These are phyloP conservation scores for Phialophora verrucosa DNA, from an alignment of 2,329 filamentous ascomycete genomes.

Conservation along the genomic window DNA sequence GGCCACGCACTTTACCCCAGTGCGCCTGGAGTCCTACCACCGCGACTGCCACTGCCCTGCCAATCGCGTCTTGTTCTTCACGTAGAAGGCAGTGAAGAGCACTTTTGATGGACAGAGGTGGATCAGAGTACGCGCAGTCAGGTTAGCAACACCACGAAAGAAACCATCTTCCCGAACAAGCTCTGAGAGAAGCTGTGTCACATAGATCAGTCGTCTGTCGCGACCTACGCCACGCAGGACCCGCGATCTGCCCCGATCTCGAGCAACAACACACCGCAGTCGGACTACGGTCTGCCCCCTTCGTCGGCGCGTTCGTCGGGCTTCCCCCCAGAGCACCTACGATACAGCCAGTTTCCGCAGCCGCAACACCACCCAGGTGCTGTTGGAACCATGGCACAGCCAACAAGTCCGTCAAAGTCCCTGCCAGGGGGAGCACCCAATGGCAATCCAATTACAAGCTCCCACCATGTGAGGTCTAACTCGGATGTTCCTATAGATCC, in stretches of 20 bases:
- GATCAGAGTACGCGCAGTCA: slow-evolving; percentile 82
- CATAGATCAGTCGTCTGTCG: slow-evolving; percentile 92
- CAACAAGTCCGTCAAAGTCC: slow-evolving; percentile 96
- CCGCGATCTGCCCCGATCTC: slow-evolving; percentile 74
- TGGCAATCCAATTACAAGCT: slow-evolving; percentile 68
- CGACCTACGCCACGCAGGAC: slow-evolving; percentile 85
- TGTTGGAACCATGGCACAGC: slow-evolving; percentile 94
- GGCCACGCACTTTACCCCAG: slow-evolving; percentile 28
- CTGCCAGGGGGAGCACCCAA: slow-evolving; percentile 77
- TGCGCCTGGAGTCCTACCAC: slow-evolving; percentile 20
- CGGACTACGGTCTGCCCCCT: slow-evolving; percentile 78
- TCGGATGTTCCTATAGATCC: slow-evolving; percentile 98
- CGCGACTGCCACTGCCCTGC: slow-evolving; percentile 20
- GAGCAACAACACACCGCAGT: slow-evolving; percentile 80
- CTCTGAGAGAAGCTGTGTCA: slow-evolving; percentile 33
- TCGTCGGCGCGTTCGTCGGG: slow-evolving; percentile 77
- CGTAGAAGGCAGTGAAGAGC: slow-evolving; percentile 26
- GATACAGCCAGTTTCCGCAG: slow-evolving; percentile 73
- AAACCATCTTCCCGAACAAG: slow-evolving; percentile 52
- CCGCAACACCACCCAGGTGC: slow-evolving; percentile 73
- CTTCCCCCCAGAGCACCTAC: slow-evolving; percentile 81
- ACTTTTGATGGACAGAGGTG: slow-evolving; percentile 62
- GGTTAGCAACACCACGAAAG: slow-evolving; percentile 75
- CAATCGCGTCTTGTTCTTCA: slow-evolving; percentile 21
- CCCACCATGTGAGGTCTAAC: slow-evolving; percentile 82